Base-by-base conservation (phyloP, 768 basidiomycete species). In the Fomitopsis pulvina region DNA sequence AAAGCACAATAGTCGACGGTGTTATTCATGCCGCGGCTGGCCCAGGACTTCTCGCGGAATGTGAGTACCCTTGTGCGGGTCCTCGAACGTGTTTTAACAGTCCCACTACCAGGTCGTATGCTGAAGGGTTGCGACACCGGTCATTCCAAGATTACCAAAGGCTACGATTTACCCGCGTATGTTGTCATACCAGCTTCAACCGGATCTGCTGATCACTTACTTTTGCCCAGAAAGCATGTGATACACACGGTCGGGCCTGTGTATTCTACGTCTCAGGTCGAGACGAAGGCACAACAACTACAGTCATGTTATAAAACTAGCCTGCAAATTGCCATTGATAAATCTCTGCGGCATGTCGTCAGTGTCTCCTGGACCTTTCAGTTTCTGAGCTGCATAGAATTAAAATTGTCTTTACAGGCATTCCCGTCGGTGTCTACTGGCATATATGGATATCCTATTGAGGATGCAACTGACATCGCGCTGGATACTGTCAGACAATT, bases 201-300 rank as follows among this genome's bases (percentile, higher is more conserved):
- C 30, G 11, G n/a, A 10, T 12, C 2, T 20, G 11, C 2, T 21
- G 2, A 27, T 29, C 43, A 12, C 10, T 25, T 14, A 8, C 4
- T 18, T 16, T n/a, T 27, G 50, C n/a, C 11, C 55, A 87, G 89
- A 30, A 75, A 76, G 30, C 73, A 84, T 60, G 72, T 92, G 51
- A 87, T 92, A 37, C 90, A 92, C 58, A 75, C 90, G 2, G 90
- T 92, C 14, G 90, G 90, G 10, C 90, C 90, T 0, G 63, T 87
- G 1, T 90, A 85, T 62, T 71, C 70, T 4, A 48, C 57, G 2
- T 50, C 55, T 1, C 66, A 72, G 24, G 65, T 64, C 30, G 73
- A 74, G 37, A 64, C 62, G 24, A 77, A 74, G 47, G 79, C 80
- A 4, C 56, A 62, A 51, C 74, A 80, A 52, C 73, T 92, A 12